Evolutionary conservation across 495 filamentous ascomycete genomes (phyloP).

Genomic region (Aspergillus hancockii): DNA sequence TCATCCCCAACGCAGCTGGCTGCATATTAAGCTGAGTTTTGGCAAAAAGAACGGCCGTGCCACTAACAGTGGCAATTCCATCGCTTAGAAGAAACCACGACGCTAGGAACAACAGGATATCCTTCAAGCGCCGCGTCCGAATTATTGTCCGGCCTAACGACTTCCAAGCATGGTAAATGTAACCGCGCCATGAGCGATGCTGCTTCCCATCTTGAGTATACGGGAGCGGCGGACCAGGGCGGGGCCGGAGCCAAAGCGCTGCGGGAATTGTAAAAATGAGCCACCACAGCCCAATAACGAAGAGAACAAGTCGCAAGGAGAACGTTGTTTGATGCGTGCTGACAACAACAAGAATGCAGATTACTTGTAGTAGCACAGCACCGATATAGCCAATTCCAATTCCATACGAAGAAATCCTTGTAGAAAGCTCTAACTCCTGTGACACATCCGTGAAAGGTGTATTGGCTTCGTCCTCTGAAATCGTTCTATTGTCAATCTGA

Average conservation of each 20-base stretch:
- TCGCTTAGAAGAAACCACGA: conserved; percentile 96
- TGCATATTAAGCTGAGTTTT: conserved; percentile 93
- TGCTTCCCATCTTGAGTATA: conserved; percentile 37
- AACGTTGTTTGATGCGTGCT: conserved; percentile 71
- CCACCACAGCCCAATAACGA: conserved; percentile 93
- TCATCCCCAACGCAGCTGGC: conserved; percentile 83
- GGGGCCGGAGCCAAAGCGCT: conserved; percentile 83
- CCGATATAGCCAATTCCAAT: conserved; percentile 90
- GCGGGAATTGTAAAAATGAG: conserved; percentile 87
- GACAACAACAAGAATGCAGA: conserved; percentile 72
- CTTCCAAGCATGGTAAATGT: conserved; percentile 80
- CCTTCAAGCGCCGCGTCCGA: conserved; percentile 76
- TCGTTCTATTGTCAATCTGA: conserved; percentile 2
- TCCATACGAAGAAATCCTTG: conserved; percentile 82
- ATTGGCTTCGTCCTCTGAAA: conserved; percentile 11
- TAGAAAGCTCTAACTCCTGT: conserved; percentile 72
- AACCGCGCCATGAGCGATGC: conserved; percentile 53
- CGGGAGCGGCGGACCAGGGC: conserved; percentile 80
- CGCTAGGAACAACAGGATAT: conserved; percentile 82
- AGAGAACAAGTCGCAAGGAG: conserved; percentile 79
- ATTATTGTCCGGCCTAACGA: conserved; percentile 78
- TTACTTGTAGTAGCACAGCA: conserved; percentile 74
- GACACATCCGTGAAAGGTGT: conserved; percentile 40
- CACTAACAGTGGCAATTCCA: conserved; percentile 90
- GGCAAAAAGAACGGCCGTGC: conserved; percentile 91